These are phyloP conservation scores for Fusarium brachygibbosum DNA, from an alignment of 2,329 filamentous ascomycete genomes.

Conservation along the genomic window DNA sequence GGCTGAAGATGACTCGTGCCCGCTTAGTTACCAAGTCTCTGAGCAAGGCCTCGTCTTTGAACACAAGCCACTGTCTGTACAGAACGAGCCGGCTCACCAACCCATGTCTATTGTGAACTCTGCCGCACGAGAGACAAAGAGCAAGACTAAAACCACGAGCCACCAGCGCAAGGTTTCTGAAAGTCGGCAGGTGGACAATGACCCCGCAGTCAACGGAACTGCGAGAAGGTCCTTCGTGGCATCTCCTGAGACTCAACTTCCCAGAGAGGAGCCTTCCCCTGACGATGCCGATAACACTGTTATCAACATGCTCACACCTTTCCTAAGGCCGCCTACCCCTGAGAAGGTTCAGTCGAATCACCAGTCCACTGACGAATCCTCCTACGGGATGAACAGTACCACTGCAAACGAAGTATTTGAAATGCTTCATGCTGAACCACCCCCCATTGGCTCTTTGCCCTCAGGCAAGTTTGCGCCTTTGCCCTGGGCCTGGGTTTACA, in stretches of 20 bases:
- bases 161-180: slow-evolving; percentile 28
- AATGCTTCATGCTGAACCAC: slow-evolving; percentile 53
- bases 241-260: slow-evolving; percentile 25
- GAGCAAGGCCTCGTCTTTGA: slow-evolving; percentile 53
- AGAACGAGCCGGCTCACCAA: slow-evolving; percentile 10
- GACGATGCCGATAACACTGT: slow-evolving; percentile 58
- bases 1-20: slow-evolving; percentile 57
- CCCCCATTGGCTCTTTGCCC: slow-evolving; percentile 49
- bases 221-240: slow-evolving; percentile 13
- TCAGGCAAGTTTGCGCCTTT: slow-evolving; percentile 56
- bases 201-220: slow-evolving; percentile 5
- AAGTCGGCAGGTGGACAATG: slow-evolving; percentile 23
- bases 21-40: slow-evolving; percentile 52
- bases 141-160: slow-evolving; percentile 18
- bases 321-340: slow-evolving; percentile 62
- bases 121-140: slow-evolving; percentile 17
- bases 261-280: slow-evolving; percentile 29
- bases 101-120: slow-evolving; percentile 39
- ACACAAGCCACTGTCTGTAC: slow-evolving; percentile 43
- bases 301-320: slow-evolving; percentile 63
- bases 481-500: slow-evolving; percentile 66
- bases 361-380: slow-evolving; percentile 57
- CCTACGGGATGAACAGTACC: slow-evolving; percentile 68
- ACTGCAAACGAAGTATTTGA: slow-evolving; percentile 66
- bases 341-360: slow-evolving; percentile 51